Evolutionary conservation across 148 eudicot genomes (phyloP).

Genomic region (Silene latifolia): DNA sequence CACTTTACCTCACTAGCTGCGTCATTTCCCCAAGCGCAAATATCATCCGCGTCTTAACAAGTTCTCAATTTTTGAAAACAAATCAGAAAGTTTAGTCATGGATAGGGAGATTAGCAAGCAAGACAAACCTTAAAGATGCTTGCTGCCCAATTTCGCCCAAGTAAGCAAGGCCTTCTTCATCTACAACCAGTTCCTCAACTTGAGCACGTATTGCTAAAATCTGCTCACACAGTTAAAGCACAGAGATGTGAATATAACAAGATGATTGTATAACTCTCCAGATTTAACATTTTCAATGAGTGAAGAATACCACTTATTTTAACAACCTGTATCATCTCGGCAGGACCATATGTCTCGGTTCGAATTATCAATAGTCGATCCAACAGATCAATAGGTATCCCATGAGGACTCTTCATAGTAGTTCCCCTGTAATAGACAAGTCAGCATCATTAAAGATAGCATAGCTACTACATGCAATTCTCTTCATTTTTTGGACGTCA

Average conservation of each 20-base stretch:
- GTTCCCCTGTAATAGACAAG: slow-evolving; percentile 65
- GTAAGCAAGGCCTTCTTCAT: slow-evolving; percentile 87
- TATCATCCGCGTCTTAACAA: no score
- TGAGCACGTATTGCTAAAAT: slow-evolving; percentile 95
- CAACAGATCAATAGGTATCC: slow-evolving; percentile 87
- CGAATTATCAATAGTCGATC: slow-evolving; percentile 80
- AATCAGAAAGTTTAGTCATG: not conserved
- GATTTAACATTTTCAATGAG: not conserved
- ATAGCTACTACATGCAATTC: no score
- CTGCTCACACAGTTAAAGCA: slow-evolving; percentile 34
- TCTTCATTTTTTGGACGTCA: no score
- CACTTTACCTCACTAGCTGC: no score
- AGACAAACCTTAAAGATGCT: slow-evolving; percentile 78
- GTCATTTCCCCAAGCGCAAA: no score
- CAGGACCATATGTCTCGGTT: slow-evolving; percentile 86
- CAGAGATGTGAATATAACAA: not conserved
- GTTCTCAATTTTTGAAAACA: not conserved
- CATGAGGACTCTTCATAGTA: slow-evolving; percentile 95
- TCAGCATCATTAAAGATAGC: not conserved
- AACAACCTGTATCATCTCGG: slow-evolving; percentile 95
- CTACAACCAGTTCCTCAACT: slow-evolving; percentile 83
- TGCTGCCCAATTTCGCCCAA: slow-evolving; percentile 88
- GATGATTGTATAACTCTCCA: not conserved
- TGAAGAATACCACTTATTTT: not conserved
- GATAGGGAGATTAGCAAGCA: not conserved